phyloP scores from a whole-genome alignment of 495 filamentous ascomycete species.

The Echria macrotheca region DNA sequence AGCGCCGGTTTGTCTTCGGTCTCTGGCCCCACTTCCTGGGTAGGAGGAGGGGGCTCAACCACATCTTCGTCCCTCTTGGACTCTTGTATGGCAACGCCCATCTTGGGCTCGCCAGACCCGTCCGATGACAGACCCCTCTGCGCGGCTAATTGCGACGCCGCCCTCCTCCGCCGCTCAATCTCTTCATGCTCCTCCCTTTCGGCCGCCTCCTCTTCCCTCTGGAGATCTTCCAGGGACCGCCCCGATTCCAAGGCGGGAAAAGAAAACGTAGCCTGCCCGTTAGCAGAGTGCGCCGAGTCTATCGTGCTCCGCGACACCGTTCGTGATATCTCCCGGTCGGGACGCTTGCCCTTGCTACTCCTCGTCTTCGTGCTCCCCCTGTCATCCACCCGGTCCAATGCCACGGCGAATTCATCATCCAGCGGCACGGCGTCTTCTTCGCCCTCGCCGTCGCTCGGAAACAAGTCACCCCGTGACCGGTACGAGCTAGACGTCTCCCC shows the following conservation, averaged over 20 bases:
- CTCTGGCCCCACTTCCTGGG: background rate
- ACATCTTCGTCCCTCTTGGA: constrained; percentile 14
- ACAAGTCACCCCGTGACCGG: constrained; percentile 88
- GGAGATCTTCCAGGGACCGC: constrained; percentile 62
- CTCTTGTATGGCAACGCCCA: too few species aligned
- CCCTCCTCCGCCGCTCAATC: constrained; percentile 62
- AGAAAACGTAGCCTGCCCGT: constrained; percentile 24
- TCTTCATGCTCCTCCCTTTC: constrained; percentile 64
- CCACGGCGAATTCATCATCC: constrained; percentile 87
- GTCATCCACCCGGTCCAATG: constrained; percentile 69
- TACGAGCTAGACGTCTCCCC: constrained; percentile 81
- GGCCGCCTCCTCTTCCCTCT: constrained; percentile 67
- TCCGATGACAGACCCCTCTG: constrained; percentile 58
- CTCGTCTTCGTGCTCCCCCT: constrained; percentile 62
- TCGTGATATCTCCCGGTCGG: constrained; percentile 49
- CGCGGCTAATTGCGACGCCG: constrained; percentile 65
- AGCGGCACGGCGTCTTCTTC: constrained; percentile 88
- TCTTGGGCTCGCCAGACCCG: too few species aligned
- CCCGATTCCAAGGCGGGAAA: constrained; percentile 15
- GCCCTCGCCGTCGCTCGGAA: constrained; percentile 85
- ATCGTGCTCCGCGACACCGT: constrained; percentile 47
- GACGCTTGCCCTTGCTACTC: constrained; percentile 56
- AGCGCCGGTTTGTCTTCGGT: too few species aligned
- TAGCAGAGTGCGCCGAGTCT: constrained; percentile 41
- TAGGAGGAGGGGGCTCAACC: background rate